Percentiles rank a stretch among this genome's conserved stretches.
Conservation (phyloP, 768 basidiomycete species). For the Pleurotus djamor region DNA sequence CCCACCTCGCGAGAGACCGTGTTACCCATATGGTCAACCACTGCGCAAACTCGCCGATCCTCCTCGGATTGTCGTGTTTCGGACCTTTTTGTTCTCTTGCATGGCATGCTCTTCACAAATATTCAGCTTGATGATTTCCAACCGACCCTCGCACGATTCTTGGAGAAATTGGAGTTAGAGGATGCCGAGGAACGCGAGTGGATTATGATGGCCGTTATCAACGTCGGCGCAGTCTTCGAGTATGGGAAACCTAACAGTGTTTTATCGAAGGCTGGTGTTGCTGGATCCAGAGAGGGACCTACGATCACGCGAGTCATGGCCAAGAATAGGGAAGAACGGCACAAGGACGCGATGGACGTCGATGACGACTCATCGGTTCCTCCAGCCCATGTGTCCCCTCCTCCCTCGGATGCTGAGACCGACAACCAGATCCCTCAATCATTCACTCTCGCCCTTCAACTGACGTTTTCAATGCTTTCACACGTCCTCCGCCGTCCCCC, state of each 20-base stretch:
- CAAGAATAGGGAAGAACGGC: conserved; percentile 40
- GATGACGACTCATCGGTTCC: conserved; percentile 26
- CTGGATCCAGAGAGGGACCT: conserved; percentile 37
- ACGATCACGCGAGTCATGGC: conserved; percentile 44
- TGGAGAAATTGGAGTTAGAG: conserved; percentile 85
- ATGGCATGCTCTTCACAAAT: conserved; percentile 97
- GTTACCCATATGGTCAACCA: conserved; percentile 81
- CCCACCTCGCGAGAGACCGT: conserved; percentile 87
- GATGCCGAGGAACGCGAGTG: conserved; percentile 83
- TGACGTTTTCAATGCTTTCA: conserved; percentile 77
- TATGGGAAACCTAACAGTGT: conserved; percentile 79
- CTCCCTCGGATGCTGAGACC: conserved; percentile 22
- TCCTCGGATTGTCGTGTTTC: conserved; percentile 70
- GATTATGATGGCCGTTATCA: conserved; percentile 94
- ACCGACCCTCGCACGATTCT: conserved; percentile 76
- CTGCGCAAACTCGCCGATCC: conserved; percentile 70
- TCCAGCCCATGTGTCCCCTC: conserved; percentile 24
- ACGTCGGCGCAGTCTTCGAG: conserved; percentile 80
- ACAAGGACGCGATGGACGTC: conserved; percentile 63
- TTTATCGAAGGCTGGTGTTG: conserved; percentile 60
- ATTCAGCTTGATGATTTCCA: conserved; percentile 93
- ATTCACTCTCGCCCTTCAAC: conserved; percentile 73
- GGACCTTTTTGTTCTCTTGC: conserved; percentile 88
- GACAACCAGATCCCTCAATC: conserved; percentile 53
- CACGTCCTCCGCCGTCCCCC: conserved; percentile 68